Evolutionary conservation across 768 basidiomycete species (phyloP).

Genomic region (Coprinellus micaceus): DNA sequence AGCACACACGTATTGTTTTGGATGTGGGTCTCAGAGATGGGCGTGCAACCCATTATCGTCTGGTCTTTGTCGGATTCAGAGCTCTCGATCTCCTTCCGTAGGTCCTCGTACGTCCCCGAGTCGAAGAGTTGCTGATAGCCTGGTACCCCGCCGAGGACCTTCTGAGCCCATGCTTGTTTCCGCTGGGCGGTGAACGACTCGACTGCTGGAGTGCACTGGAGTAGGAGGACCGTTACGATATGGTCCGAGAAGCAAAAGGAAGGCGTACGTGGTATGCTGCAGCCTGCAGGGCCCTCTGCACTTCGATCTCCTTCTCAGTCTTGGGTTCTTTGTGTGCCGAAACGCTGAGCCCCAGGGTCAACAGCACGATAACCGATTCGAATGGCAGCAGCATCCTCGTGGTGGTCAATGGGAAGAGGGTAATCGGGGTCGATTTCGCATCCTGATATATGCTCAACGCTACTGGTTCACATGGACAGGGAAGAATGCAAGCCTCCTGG

Average conservation of each 20-base stretch:
- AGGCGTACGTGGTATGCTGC: constrained; percentile 49
- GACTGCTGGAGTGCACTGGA: constrained; percentile 50
- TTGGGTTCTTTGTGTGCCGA: constrained; percentile 42
- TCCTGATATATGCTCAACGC: not conserved
- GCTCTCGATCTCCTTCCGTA: constrained; percentile 18
- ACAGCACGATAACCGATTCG: not conserved
- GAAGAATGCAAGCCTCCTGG: not conserved
- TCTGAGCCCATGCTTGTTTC: constrained; percentile 45
- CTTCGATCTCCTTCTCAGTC: constrained; percentile 42
- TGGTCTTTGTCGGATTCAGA: constrained; percentile 23
- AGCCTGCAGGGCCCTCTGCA: constrained; percentile 45
- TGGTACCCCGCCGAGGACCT: constrained; percentile 37
- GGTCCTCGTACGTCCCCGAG: constrained; percentile 32
- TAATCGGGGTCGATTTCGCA: not conserved
- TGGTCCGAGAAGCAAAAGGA: not conserved
- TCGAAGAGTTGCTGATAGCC: constrained; percentile 43
- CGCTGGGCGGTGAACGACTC: constrained; percentile 48
- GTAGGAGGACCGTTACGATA: not conserved
- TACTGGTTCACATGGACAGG: not conserved
- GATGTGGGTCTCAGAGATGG: constrained; percentile 43
- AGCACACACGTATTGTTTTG: constrained; percentile 56
- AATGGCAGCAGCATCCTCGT: constrained; percentile 1
- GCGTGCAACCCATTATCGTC: constrained; percentile 41
- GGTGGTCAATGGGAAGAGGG: not conserved
- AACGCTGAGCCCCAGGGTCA: not conserved